Conservation (phyloP, 345 rosid genomes). For the Euphorbia lathyris region DNA sequence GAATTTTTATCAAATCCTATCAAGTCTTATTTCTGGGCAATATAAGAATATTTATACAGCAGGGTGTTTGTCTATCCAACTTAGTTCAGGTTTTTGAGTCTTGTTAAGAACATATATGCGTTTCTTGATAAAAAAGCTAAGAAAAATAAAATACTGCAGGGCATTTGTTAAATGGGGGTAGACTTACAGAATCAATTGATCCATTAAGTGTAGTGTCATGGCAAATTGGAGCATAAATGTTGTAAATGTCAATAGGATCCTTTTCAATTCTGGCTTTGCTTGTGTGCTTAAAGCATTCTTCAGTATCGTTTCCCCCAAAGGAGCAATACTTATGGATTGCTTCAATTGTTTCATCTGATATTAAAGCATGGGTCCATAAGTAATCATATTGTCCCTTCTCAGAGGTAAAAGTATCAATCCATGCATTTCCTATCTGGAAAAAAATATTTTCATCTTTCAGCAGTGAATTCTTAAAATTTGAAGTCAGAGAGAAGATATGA, state of each 20-base stretch:
- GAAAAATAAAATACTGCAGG: neutral
- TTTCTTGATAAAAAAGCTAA: too few species aligned
- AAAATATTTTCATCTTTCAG: neutral
- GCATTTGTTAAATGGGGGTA: neutral
- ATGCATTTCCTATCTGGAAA: conserved; percentile 56
- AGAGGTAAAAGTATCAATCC: conserved; percentile 23
- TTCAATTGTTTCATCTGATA: conserved; percentile 41
- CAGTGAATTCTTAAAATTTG: neutral
- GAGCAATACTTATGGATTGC: conserved; percentile 36
- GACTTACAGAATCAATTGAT: conserved; percentile 25
- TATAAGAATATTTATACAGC: too few species aligned
- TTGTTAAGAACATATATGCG: too few species aligned
- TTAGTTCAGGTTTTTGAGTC: too few species aligned
- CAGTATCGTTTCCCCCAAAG: conserved; percentile 13
- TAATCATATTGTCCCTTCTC: conserved; percentile 31
- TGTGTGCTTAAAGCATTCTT: neutral
- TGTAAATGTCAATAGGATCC: conserved; percentile 23
- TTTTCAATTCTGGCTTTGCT: neutral
- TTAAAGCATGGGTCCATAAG: conserved; percentile 48
- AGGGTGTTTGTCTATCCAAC: too few species aligned
- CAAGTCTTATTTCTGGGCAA: too few species aligned
- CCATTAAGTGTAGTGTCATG: conserved; percentile 6
- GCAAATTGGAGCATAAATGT: conserved; percentile 44
- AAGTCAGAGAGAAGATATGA: neutral
- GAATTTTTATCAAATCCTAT: too few species aligned